Base-by-base conservation (phyloP, 1,284 basidiomycete genomes). In the Ceratobasidium sp. region DNA sequence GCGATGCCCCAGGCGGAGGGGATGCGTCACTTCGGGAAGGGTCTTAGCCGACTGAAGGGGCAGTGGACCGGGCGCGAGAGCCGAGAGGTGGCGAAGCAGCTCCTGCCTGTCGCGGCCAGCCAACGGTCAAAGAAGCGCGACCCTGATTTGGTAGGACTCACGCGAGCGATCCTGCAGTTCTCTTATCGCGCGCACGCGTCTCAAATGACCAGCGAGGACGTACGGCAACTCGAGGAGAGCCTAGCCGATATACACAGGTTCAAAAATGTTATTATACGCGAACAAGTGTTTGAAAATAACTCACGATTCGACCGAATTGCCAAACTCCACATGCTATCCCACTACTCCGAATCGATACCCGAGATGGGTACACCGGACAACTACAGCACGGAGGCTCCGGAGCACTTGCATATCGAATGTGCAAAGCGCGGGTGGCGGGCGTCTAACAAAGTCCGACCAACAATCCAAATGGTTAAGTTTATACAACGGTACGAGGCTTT, bases 1-100 rank as follows among this genome's bases (percentile, higher is more conserved):
- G 27, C 71, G 2, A 73, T 74, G 75, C 44, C 75, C n/a, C 14
- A 15, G 1, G 62, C 64, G 7, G 19, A 56, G n/a, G 29, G 41
- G 1, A 64, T 69, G n/a, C 53, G 47, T 2, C 53, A 74, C 56
- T 76, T 77, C 44, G 48, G 33, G 2, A 17, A 51, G 19, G 62
- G 75, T 8, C 50, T 77, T 22, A 80, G 79, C 0, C 27, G 11
- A 1, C 51, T 83, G 14, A 66, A 31, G 0, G 24, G 31, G 9
- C 79, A 80, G 59, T 80, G 79, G 78, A 82, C 82, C 1, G 81
- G 82, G 0, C 77, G 41, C 4, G 80, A 83, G 71, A 60, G 78
- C 56, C 80, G 80, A 44, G 80, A 84, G 44, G 83, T 86, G 8
- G 81, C 79, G 56, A 75, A 74, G 22, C 64, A 66, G 17, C 15